phyloP scores from a whole-genome alignment of 1,284 basidiomycete genomes.

The Boletus holoroseus region DNA sequence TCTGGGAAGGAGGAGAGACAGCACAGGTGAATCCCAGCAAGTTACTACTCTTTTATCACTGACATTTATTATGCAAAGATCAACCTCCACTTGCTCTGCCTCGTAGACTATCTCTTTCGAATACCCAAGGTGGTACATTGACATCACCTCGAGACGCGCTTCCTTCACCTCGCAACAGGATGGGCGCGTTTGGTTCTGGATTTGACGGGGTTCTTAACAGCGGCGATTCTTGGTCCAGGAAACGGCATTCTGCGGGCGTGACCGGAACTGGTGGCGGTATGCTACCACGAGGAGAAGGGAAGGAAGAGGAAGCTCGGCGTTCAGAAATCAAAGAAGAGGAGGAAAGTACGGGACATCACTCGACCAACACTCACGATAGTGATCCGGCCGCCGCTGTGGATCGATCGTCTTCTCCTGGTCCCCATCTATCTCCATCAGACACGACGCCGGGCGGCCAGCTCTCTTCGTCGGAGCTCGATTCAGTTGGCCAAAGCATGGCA shows the following conservation, averaged over 20 bases:
- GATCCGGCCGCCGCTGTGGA: slow-evolving; percentile 8
- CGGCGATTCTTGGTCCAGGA: slow-evolving; percentile 63
- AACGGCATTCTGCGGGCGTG: slow-evolving; percentile 51
- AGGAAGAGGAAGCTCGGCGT: slow-evolving; percentile 39
- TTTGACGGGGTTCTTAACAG: slow-evolving; percentile 69
- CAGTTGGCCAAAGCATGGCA: slow-evolving; percentile 12
- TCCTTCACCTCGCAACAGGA: slow-evolving; percentile 62
- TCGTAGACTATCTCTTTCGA: slow-evolving; percentile 67
- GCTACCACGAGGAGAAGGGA: slow-evolving; percentile 37
- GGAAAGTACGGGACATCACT: slow-evolving; percentile 36
- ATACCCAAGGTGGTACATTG: slow-evolving; percentile 45
- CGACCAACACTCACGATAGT: slow-evolving; percentile 10
- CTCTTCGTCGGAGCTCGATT: slow-evolving; percentile 10
- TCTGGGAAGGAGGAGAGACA: slow-evolving; percentile 58
- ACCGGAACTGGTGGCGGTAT: slow-evolving; percentile 36
- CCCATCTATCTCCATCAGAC: slow-evolving; percentile 11
- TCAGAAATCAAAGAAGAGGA: slow-evolving; percentile 56
- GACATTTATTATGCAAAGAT: slow-evolving; percentile 35
- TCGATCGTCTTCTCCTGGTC: slow-evolving; percentile 11
- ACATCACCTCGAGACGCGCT: slow-evolving; percentile 57
- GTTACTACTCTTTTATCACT: slow-evolving; percentile 5
- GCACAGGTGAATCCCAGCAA: slow-evolving; percentile 45
- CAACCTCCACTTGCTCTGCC: slow-evolving; percentile 45
- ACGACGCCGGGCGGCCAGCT: slow-evolving; percentile 4
- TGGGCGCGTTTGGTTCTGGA: slow-evolving; percentile 46